Conservation (phyloP, 208 protist species). For the Trypanosomatidae sp. region DNA sequence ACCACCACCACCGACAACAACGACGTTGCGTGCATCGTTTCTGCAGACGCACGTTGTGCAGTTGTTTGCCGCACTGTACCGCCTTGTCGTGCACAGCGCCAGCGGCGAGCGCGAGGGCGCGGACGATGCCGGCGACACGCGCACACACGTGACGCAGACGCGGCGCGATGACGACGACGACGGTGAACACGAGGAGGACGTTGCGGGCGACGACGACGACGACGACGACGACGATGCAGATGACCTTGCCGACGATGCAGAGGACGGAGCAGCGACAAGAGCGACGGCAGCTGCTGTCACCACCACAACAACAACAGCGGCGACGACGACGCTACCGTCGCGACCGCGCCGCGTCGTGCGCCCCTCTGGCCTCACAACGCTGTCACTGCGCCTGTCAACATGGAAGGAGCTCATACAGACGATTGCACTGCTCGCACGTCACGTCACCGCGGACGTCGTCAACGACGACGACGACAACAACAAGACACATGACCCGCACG, state of each 20-base stretch:
- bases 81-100: constrained; percentile 37
- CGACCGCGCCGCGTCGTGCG: background rate
- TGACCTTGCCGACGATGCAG: background rate
- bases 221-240: background rate
- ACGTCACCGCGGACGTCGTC: background rate
- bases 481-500: too few relatives aligned
- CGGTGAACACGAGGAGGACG: background rate
- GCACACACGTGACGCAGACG: background rate
- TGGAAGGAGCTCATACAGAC: constrained; percentile 82
- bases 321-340: background rate
- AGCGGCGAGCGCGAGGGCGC: constrained; percentile 4
- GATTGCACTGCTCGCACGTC: constrained; percentile 29
- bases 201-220: background rate
- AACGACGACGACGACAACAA: background rate
- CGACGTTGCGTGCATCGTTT: constrained; percentile 36
- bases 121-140: background rate
- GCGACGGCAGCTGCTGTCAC: too few relatives aligned
- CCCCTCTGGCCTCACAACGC: constrained; percentile 13
- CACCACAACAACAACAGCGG: too few relatives aligned
- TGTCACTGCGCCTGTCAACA: constrained; percentile 64
- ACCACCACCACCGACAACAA: background rate
- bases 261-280: too few relatives aligned
- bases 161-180: background rate
- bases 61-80: constrained; percentile 61
- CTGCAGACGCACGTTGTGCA: constrained; percentile 35